Percentiles rank a stretch among this genome's conserved stretches.
Evolutionary conservation across 129 eudicot species (phyloP).

Genomic region (Pittosporum tobira): DNA sequence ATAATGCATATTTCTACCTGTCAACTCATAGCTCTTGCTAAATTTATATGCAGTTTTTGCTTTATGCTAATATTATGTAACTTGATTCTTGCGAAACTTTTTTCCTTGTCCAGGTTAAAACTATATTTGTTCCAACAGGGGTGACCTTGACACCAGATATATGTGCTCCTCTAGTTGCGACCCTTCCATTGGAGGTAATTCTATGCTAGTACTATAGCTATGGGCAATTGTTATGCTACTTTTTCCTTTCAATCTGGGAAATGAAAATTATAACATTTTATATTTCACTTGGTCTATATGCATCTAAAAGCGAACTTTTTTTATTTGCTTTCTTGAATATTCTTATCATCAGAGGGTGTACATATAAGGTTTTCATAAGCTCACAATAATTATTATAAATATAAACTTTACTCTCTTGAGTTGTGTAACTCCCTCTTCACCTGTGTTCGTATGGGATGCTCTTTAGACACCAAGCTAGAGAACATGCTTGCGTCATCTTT

Average conservation of each 20-base stretch:
- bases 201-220: not conserved
- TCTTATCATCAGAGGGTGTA: not conserved
- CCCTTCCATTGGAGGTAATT: conserved; percentile 92
- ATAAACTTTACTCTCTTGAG: not conserved
- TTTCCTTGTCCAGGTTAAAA: conserved; percentile 64
- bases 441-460: not conserved
- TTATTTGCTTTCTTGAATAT: too few relatives aligned
- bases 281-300: not conserved
- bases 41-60: not conserved
- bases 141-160: conserved; percentile 68
- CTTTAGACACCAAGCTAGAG: not conserved
- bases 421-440: not conserved
- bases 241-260: not conserved
- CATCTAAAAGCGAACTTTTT: too few relatives aligned
- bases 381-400: not conserved
- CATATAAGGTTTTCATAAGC: not conserved
- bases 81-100: not conserved
- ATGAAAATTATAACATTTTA: too few relatives aligned
- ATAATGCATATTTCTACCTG: not conserved
- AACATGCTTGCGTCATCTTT: not conserved
- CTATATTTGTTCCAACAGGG: conserved; percentile 81
- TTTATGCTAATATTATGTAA: not conserved
- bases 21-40: not conserved
- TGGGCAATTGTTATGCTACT: not conserved
- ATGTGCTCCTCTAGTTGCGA: conserved; percentile 96